A percentile compares a stretch with the other conserved stretches of the same genome.
Evolutionary conservation across 257 asterid genomes (phyloP).

Genomic region (Solanum paucissectum): DNA sequence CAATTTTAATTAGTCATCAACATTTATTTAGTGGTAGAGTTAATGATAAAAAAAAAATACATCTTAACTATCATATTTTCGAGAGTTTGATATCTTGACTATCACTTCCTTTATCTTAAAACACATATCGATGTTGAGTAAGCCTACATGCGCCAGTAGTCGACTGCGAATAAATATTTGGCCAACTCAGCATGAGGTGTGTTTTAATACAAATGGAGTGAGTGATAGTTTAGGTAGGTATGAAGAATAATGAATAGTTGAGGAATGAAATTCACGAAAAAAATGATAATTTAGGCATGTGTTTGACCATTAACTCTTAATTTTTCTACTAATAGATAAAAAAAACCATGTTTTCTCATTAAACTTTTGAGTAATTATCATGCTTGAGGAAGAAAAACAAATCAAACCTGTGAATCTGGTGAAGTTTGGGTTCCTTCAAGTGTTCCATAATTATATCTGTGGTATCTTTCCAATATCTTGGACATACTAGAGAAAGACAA

Average conservation of each 20-base stretch:
- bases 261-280: background rate
- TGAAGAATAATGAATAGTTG: background rate
- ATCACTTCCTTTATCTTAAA: background rate
- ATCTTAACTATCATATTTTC: background rate
- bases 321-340: background rate
- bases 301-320: background rate
- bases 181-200: background rate
- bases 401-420: constrained; percentile 30
- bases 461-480: constrained; percentile 48
- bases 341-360: background rate
- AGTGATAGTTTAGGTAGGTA: background rate
- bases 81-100: background rate
- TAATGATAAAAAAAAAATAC: background rate
- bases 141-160: rapidly evolving
- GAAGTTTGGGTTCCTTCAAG: constrained; percentile 27
- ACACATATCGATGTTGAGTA: background rate
- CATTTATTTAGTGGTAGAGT: background rate
- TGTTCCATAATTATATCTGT: constrained; percentile 29
- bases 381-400: background rate
- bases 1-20: background rate
- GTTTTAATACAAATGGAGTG: background rate
- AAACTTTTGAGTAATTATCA: background rate
- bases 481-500: constrained; percentile 21
- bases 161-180: background rate
- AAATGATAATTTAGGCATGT: background rate